These are phyloP conservation scores for Ceraceosorus guamensis DNA, from an alignment of 1,284 basidiomycete genomes.

Conservation along the genomic window DNA sequence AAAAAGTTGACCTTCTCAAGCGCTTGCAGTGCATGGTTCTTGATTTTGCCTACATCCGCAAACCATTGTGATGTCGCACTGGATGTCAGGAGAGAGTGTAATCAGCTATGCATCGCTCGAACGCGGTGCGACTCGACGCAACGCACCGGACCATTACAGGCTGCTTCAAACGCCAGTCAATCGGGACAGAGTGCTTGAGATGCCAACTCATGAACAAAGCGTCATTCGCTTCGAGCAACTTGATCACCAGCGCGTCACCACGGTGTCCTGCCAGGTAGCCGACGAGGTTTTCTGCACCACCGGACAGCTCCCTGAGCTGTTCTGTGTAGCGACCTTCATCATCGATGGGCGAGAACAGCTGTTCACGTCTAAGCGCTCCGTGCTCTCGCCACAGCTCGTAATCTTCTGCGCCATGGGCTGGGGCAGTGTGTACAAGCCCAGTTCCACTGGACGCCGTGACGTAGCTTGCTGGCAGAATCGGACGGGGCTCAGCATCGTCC, in stretches of 20 bases:
- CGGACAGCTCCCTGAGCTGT: conserved; percentile 15
- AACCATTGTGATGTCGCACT: conserved; percentile 94
- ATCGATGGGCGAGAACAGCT: conserved; percentile 57
- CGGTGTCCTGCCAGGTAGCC: conserved; percentile 67
- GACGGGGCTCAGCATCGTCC: conserved; percentile 47
- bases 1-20: conserved; percentile 70
- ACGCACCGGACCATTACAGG: conserved; percentile 70
- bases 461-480: conserved; percentile 57
- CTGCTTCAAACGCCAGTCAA: conserved; percentile 92
- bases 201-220: conserved; percentile 60
- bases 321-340: conserved; percentile 66
- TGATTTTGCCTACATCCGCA: conserved; percentile 78
- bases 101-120: background rate
- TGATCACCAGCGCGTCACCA: conserved; percentile 65
- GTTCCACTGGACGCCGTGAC: conserved; percentile 87
- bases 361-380: conserved; percentile 17
- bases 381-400: conserved; percentile 53
- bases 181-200: conserved; percentile 83
- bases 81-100: conserved; percentile 49
- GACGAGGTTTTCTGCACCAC: conserved; percentile 51
- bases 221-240: conserved; percentile 52
- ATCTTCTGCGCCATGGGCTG: conserved; percentile 90
- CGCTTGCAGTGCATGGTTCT: conserved; percentile 65
- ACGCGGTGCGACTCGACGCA: too few species aligned
- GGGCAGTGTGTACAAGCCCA: conserved; percentile 90